A percentile compares a stretch with the other conserved stretches of the same genome.
These are phyloP conservation scores for Halteria grandinella DNA, from an alignment of 73 alveolate species.

Conservation along the genomic window DNA sequence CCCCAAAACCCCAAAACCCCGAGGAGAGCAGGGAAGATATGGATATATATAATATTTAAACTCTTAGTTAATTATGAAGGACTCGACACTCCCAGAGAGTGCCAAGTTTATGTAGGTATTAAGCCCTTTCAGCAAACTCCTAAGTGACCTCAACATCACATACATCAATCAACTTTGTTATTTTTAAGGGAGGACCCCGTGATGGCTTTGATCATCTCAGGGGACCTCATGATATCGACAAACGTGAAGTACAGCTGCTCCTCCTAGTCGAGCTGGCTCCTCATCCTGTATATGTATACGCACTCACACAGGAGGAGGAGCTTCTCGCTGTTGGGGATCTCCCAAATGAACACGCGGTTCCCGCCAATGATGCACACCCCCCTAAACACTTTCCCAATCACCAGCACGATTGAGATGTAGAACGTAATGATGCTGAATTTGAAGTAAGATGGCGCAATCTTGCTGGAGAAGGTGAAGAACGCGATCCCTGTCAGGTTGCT, in stretches of 20 bases:
- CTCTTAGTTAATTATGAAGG: too few relatives aligned
- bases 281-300: conserved; percentile 86
- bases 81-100: too few relatives aligned
- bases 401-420: conserved; percentile 72
- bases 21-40: too few relatives aligned
- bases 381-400: conserved; percentile 63
- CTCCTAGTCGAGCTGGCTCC: conserved; percentile 81
- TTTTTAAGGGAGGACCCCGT: conserved; percentile 76
- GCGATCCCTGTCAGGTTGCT: too few relatives aligned
- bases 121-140: too few relatives aligned
- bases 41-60: too few relatives aligned
- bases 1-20: too few relatives aligned
- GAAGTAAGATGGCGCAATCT: too few relatives aligned
- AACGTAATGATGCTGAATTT: conserved; percentile 45
- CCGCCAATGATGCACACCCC: conserved; percentile 33
- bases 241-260: conserved; percentile 92
- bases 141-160: too few relatives aligned
- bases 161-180: too few relatives aligned
- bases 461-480: too few relatives aligned
- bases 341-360: conserved; percentile 72
- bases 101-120: too few relatives aligned
- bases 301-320: conserved; percentile 91
- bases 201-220: conserved; percentile 93
- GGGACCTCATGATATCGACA: conserved; percentile 95
- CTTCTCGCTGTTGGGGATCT: conserved; percentile 92